Evolutionary conservation across 352 stramenopile species (phyloP).

Genomic region (Pythium phragmiticola): DNA sequence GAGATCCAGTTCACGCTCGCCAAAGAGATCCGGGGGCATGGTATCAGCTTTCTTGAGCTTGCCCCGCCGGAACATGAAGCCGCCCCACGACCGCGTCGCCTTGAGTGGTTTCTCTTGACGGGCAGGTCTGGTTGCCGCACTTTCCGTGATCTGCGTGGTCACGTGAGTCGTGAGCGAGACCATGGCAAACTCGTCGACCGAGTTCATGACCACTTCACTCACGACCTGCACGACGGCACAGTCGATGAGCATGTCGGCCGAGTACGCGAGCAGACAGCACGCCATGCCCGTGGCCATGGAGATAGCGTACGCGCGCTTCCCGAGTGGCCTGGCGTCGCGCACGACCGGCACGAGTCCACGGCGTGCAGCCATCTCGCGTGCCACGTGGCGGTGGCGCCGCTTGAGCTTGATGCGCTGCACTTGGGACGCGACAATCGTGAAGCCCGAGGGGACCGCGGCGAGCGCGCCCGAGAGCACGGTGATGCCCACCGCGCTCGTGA

Average conservation of each 20-base stretch:
- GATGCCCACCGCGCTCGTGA: constrained; percentile 21
- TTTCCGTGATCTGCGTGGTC: neutral
- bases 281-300: constrained; percentile 27
- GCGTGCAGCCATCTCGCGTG: constrained; percentile 20
- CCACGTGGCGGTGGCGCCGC: constrained; percentile 17
- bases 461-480: constrained; percentile 23
- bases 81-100: constrained; percentile 2
- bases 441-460: constrained; percentile 25
- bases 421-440: constrained; percentile 27
- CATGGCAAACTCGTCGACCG: constrained; percentile 20
- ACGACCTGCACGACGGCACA: constrained; percentile 30
- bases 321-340: constrained; percentile 14
- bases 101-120: constrained; percentile 1
- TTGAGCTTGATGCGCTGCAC: constrained; percentile 29
- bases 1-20: constrained; percentile 7
- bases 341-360: constrained; percentile 9
- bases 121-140: too few species aligned
- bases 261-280: constrained; percentile 30
- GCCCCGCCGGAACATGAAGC: constrained; percentile 2
- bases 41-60: neutral
- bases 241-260: constrained; percentile 31
- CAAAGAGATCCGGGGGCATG: constrained; percentile 13
- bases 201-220: constrained; percentile 20
- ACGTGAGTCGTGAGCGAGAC: constrained; percentile 1
- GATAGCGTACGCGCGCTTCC: constrained; percentile 28